A percentile compares a stretch with the other conserved stretches of the same genome.
Conservation (phyloP, 2,329 filamentous ascomycete genomes). For the Monosporascus ibericus region DNA sequence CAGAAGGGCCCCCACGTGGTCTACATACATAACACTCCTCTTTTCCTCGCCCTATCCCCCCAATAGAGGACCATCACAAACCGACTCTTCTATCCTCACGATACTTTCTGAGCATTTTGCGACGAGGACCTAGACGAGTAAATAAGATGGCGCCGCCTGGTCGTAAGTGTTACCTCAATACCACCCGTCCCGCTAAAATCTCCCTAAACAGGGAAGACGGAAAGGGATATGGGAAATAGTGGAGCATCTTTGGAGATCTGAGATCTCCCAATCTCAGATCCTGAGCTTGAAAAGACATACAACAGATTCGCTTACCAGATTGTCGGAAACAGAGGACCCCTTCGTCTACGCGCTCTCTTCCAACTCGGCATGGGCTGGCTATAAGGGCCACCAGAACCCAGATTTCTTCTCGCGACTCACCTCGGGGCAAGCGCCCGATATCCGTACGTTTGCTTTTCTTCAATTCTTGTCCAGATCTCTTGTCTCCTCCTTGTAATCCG, state of each 20-base stretch:
- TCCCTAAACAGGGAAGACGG: background rate
- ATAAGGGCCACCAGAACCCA: slow-evolving; percentile 60
- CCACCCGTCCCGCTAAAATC: background rate
- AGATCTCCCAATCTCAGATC: background rate
- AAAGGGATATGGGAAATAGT: background rate
- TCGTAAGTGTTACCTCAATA: background rate
- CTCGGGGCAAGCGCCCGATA: slow-evolving; percentile 58
- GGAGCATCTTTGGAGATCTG: background rate
- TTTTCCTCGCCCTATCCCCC: background rate
- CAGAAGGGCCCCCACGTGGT: background rate
- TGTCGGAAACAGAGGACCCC: slow-evolving; percentile 39
- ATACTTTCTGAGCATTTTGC: no score
- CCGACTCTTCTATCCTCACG: background rate
- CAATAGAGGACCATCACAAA: background rate
- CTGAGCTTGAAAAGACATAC: background rate
- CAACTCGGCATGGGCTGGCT: slow-evolving; percentile 65
- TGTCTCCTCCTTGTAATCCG: background rate
- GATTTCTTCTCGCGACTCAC: slow-evolving; percentile 64
- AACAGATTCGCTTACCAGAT: slow-evolving; percentile 16
- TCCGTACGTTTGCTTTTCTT: slow-evolving; percentile 38
- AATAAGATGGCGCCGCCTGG: background rate
- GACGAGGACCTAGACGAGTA: background rate
- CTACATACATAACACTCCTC: background rate
- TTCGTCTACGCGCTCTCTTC: slow-evolving; percentile 58
- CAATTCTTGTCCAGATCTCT: background rate